Percentiles rank a stretch among this genome's conserved stretches.
Evolutionary conservation across 306 rosid species (phyloP).

Genomic region (Malus fusca): DNA sequence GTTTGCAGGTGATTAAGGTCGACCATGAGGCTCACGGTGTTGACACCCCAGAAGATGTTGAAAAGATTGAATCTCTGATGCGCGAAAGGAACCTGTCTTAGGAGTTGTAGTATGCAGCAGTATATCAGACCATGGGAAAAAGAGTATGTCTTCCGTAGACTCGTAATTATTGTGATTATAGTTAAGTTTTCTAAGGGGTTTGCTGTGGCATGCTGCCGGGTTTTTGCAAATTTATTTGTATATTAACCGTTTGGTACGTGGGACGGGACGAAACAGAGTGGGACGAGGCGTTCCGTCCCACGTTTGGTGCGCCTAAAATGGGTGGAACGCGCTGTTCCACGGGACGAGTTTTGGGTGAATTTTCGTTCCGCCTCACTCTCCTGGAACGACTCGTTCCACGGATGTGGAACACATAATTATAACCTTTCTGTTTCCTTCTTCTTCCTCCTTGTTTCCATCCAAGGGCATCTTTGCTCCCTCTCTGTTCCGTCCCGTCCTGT

Average conservation of each 20-base stretch:
- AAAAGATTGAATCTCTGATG: constrained; percentile 74
- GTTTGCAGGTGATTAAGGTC: constrained; percentile 75
- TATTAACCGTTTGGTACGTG: neutral
- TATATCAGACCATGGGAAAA: neutral
- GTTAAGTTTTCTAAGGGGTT: neutral
- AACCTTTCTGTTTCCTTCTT: too few relatives aligned
- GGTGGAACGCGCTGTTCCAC: too few relatives aligned
- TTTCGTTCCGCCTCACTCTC: too few relatives aligned
- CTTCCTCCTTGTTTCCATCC: too few relatives aligned
- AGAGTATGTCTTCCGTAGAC: neutral
- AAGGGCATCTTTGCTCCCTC: too few relatives aligned
- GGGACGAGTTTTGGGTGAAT: too few relatives aligned
- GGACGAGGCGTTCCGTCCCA: too few relatives aligned
- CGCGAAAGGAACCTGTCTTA: constrained; percentile 59
- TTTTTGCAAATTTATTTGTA: neutral
- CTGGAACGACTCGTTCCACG: too few relatives aligned
- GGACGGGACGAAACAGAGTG: too few relatives aligned
- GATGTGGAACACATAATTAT: too few relatives aligned
- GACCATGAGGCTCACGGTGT: constrained; percentile 95
- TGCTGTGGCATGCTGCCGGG: neutral
- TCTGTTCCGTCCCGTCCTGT: too few relatives aligned
- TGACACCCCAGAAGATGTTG: constrained; percentile 85
- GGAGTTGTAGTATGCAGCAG: constrained; percentile 4
- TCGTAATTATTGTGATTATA: neutral
- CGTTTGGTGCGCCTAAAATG: too few relatives aligned